Base-by-base conservation (phyloP, 306 rosid species). In the Canavalia gladiata region DNA sequence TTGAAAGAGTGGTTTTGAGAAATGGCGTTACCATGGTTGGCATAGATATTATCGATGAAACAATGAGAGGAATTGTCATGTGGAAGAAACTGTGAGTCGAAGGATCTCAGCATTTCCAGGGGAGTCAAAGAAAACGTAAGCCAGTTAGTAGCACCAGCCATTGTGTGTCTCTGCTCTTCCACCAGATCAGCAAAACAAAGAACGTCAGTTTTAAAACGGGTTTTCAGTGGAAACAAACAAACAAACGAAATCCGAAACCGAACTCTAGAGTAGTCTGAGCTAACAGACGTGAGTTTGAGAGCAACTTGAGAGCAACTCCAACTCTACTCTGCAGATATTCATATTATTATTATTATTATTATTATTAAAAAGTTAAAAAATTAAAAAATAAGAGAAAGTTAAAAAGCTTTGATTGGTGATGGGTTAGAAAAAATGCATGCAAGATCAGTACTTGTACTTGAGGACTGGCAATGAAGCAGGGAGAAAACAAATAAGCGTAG, bases 141-240 rank as follows among this genome's bases (percentile, higher is more conserved):
- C 96, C 97, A 94, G 59, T 92, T 92, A 13, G 90, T 88, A 56
- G 90, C 84, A 7, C 89, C 91, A 80, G 94, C 95, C 98, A 91
- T 91, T 45, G 68, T 60, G 12, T 28, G 18, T 35, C 11, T 45
- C 3, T 46, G 35, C n/a, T 25, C 45, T 49, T 55, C 9, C 5
- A 65, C 31, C 56, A 76, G 80, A 77, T 43, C 28, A 50, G 10
- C 56, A 49, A 49, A 60, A 75, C 57, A 35, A 55, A 34, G 25
- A 73, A 30, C 13, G 55, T 5, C 68, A 5, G n/a, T 49, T 73
- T 65, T 37, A 49, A 72, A 58, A 31, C 71, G 63, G 51, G 76
- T 41, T 75, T 60, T 76, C 50, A 4, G 73, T 3, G 77, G 65
- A 84, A 84, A 84, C 84, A 85, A 77, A 89, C 78, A 78, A 75